phyloP scores from a whole-genome alignment of 2,329 filamentous ascomycete species.

The Diplodia intermedia region DNA sequence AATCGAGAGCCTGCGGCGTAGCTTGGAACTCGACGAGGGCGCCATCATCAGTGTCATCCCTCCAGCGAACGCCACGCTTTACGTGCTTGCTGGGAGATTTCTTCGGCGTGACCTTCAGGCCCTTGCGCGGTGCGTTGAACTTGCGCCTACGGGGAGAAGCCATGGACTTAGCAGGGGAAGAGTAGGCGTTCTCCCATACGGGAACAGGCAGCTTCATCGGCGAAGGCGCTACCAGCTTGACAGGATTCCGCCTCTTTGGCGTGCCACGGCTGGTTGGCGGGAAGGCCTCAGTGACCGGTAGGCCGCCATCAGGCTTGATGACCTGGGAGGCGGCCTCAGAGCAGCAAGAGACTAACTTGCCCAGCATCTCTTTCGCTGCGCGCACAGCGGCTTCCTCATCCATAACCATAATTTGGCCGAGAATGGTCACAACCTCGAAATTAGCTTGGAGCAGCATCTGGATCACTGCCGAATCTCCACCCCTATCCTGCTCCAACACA shows the following conservation, averaged over 20 bases:
- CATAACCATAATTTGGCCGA: conserved; percentile 83
- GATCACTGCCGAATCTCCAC: conserved; percentile 76
- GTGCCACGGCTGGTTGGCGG: conserved; percentile 76
- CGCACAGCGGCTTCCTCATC: conserved; percentile 81
- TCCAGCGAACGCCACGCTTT: conserved; percentile 87
- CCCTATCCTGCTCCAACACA: conserved; percentile 83
- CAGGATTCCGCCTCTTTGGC: conserved; percentile 71
- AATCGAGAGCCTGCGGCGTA: conserved; percentile 76
- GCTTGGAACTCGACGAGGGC: conserved; percentile 89
- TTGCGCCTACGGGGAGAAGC: conserved; percentile 80
- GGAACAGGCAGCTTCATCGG: conserved; percentile 49
- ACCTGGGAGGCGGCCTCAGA: conserved; percentile 78
- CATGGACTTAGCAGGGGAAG: conserved; percentile 70
- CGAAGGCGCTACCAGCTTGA: conserved; percentile 56
- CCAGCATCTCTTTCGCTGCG: conserved; percentile 78
- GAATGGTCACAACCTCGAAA: conserved; percentile 85
- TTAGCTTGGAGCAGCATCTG: conserved; percentile 88
- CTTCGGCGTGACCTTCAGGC: conserved; percentile 72
- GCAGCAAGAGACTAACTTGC: conserved; percentile 78
- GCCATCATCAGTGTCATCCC: conserved; percentile 86
- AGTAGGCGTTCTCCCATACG: conserved; percentile 44
- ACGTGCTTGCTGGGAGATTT: conserved; percentile 66
- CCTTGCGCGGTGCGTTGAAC: conserved; percentile 68
- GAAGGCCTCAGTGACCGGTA: conserved; percentile 68
- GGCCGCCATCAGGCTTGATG: conserved; percentile 84